A percentile compares a stretch with the other conserved stretches of the same genome.
phyloP scores from a whole-genome alignment of 129 eudicot genomes.

The Glebionis coronaria region DNA sequence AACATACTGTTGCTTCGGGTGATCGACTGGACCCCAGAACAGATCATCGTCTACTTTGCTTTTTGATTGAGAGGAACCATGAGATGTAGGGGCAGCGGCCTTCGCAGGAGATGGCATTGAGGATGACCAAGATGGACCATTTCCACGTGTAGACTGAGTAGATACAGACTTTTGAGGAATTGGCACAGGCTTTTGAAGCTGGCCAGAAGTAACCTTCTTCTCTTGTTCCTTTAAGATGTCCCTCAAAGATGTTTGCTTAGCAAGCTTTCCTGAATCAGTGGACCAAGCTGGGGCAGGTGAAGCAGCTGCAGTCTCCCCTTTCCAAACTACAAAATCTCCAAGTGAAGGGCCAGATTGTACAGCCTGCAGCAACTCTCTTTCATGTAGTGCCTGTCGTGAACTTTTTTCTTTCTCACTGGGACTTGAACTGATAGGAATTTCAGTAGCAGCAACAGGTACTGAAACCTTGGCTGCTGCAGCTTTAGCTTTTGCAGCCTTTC shows the following conservation, averaged over 20 bases:
- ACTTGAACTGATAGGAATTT: conserved; percentile 44
- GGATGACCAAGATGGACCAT: conserved; percentile 53
- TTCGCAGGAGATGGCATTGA: conserved; percentile 58
- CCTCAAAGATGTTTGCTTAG: conserved; percentile 63
- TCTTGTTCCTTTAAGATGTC: conserved; percentile 91
- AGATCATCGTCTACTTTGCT: conserved; percentile 78
- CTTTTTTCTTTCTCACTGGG: conserved; percentile 59
- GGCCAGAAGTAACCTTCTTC: conserved; percentile 44
- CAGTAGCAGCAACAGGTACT: conserved; percentile 41
- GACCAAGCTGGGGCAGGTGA: conserved; percentile 94
- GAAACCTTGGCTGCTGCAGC: conserved; percentile 54
- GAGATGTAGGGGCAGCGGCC: conserved; percentile 50
- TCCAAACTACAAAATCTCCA: conserved; percentile 93
- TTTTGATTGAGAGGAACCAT: conserved; percentile 45
- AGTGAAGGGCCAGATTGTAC: conserved; percentile 83
- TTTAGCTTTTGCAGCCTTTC: conserved; percentile 81
- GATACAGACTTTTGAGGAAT: conserved; percentile 48
- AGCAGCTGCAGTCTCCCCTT: conserved; percentile 58
- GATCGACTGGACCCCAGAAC: conserved; percentile 95
- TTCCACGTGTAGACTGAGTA: conserved; percentile 46
- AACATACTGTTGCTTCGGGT: conserved; percentile 72
- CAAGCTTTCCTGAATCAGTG: conserved; percentile 63
- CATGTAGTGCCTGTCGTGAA: conserved; percentile 50
- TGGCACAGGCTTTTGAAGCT: conserved; percentile 31
- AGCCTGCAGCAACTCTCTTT: conserved; percentile 63